Evolutionary conservation across 768 basidiomycete genomes (phyloP).

Genomic region (Butyriboletus loyo): DNA sequence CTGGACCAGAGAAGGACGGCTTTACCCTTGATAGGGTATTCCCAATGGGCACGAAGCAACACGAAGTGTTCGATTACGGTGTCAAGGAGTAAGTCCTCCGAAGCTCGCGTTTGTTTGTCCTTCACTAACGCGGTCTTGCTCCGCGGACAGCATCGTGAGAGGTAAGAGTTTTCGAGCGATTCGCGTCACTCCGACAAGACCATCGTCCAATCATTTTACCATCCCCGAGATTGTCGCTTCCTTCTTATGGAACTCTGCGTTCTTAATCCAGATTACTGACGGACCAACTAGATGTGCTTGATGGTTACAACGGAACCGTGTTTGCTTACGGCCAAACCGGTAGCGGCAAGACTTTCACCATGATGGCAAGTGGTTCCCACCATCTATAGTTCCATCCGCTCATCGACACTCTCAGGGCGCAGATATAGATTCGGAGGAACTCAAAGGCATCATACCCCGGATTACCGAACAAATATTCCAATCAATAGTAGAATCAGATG

Average conservation of each 20-base stretch:
- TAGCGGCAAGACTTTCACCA: slow-evolving; percentile 96
- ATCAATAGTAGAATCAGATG: slow-evolving; percentile 92
- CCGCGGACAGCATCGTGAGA: slow-evolving; percentile 72
- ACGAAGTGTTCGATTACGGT: slow-evolving; percentile 97
- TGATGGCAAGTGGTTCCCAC: slow-evolving; percentile 73
- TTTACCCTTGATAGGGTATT: slow-evolving; percentile 98
- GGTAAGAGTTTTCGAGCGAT: slow-evolving; percentile 44
- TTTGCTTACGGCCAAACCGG: slow-evolving; percentile 98
- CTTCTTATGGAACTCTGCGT: not conserved
- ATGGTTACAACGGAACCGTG: slow-evolving; percentile 98
- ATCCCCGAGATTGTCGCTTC: slow-evolving; percentile 2
- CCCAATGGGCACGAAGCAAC: slow-evolving; percentile 84
- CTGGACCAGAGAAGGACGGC: slow-evolving; percentile 93
- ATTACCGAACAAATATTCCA: slow-evolving; percentile 99
- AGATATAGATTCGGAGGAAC: slow-evolving; percentile 90
- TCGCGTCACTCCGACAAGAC: not conserved
- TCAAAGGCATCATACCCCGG: slow-evolving; percentile 95
- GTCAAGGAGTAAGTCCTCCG: slow-evolving; percentile 79
- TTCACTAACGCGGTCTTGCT: slow-evolving; percentile 18
- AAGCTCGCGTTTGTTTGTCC: not conserved
- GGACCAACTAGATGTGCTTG: slow-evolving; percentile 76
- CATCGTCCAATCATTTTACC: not conserved
- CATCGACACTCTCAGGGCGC: slow-evolving; percentile 63
- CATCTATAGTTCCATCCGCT: slow-evolving; percentile 5
- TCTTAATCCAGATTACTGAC: slow-evolving; percentile 17